Evolutionary conservation across 768 basidiomycete species (phyloP).

Genomic region (Favolaschia claudopus): DNA sequence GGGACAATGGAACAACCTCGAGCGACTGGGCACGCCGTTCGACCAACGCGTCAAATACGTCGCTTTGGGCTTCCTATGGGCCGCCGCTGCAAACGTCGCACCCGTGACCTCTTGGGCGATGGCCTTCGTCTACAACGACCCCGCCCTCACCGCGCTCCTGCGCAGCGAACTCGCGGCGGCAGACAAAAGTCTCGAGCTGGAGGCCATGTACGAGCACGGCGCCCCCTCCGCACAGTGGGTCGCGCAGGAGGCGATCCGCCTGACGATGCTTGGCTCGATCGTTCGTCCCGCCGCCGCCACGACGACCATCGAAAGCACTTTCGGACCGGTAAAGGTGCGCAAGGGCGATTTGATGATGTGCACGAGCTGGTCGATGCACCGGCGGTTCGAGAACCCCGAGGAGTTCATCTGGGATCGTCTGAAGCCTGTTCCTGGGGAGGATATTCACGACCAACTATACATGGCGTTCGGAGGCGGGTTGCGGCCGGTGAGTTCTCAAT

Average conservation of each 20-base stretch:
- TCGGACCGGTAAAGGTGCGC: not conserved
- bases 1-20: not conserved
- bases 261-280: not conserved
- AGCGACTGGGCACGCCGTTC: not conserved
- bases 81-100: not conserved
- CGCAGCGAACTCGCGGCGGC: not conserved
- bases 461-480: not conserved
- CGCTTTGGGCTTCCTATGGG: not conserved
- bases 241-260: not conserved
- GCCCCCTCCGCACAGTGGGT: not conserved
- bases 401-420: not conserved
- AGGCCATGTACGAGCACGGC: not conserved
- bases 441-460: not conserved
- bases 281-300: not conserved
- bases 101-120: not conserved
- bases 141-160: not conserved
- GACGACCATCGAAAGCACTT: not conserved
- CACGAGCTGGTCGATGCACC: not conserved
- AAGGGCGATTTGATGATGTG: not conserved
- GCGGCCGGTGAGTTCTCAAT: no score
- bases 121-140: not conserved
- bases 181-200: not conserved
- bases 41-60: not conserved
- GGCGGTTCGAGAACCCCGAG: not conserved
- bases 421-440: not conserved